Conservation (phyloP, 179 eudicot genomes). For the Actinidia chinensis region DNA sequence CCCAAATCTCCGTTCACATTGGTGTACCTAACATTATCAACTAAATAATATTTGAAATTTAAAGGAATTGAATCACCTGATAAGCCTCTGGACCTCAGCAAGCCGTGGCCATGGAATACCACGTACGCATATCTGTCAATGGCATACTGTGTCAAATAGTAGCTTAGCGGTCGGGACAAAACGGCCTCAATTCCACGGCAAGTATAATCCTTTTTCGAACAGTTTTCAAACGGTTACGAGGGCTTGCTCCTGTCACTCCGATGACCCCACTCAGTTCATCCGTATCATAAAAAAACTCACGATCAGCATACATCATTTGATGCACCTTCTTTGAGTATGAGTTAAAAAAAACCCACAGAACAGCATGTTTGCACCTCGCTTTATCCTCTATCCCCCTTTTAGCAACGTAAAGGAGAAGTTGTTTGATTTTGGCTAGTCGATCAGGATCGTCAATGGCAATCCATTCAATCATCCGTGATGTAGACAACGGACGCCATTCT, state of each 20-base stretch:
- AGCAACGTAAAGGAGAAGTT: conserved; percentile 64
- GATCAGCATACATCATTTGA: conserved; percentile 92
- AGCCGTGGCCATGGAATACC: conserved; percentile 78
- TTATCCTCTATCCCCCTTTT: conserved; percentile 64
- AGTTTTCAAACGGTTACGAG: conserved; percentile 64
- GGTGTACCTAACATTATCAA: background rate
- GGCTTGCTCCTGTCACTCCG: conserved; percentile 31
- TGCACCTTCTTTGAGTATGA: conserved; percentile 83
- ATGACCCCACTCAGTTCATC: conserved; percentile 16
- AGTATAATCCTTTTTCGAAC: conserved; percentile 75
- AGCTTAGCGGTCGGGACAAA: conserved; percentile 85
- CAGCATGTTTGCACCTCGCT: conserved; percentile 64
- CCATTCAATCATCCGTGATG: conserved; percentile 65
- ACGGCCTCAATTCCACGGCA: conserved; percentile 58
- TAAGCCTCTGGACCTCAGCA: conserved; percentile 78
- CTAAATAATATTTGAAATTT: background rate
- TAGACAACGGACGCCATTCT: conserved; percentile 86
- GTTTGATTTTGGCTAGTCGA: conserved; percentile 60
- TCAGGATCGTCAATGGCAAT: conserved; percentile 53
- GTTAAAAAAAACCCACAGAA: conserved; percentile 69
- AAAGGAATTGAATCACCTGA: conserved; percentile 52
- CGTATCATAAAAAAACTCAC: conserved; percentile 71
- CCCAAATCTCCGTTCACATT: background rate
- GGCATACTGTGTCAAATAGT: conserved; percentile 81
- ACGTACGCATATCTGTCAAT: conserved; percentile 91